Evolutionary conservation across 495 filamentous ascomycete genomes (phyloP), one percentile per base, ranked within the genome.

Genomic region (Penicillium longicatenatum): DNA sequence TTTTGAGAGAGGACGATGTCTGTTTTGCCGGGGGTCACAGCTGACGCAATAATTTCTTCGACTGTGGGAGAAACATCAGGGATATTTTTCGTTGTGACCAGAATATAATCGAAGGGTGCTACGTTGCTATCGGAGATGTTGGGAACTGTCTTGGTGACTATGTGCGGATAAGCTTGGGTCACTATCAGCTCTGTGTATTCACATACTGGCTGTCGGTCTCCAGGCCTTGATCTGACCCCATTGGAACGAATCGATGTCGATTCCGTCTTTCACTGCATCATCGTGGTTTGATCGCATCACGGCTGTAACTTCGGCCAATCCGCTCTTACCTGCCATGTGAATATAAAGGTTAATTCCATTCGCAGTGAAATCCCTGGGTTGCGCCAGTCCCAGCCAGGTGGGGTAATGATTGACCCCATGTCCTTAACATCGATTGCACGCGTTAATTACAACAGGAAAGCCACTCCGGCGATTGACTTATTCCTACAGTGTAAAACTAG

Each of bases 1-100:
- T 88, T 89, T 63, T 88, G 86, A 30, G 84, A 71, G 2, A 89
- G 74, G 0, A 84, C 71, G 42, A 88, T 81, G 5, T 70, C 68
- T 2, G 84, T 81, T 31, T 79, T 64, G 2, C 73, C 65, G 0
- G 74, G 69, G 0, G 77, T 79, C 6, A 81, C 66, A n/a, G 84
- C 80, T 9, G 86, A 77, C 3, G 61, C 59, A 20, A 86, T 77
- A 26, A 89, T 70, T 0, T 78, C 61, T 16, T 56, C 50, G 4
- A 68, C 44, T 0, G 52, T 61, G 4, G 69, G 66, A 10, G 46
- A 19, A n/a, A 85, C 78, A 24, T 91, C 69, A 3, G 70, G 52
- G 21, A 68, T 54, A 33, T 68, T 70, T 46, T 76, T 76, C 42
- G 68, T 77, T 22, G 73, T 72, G 16, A 84, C 69, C 19, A 87